Base-by-base conservation (phyloP, 495 filamentous ascomycete species). In the Podospora didyma region DNA sequence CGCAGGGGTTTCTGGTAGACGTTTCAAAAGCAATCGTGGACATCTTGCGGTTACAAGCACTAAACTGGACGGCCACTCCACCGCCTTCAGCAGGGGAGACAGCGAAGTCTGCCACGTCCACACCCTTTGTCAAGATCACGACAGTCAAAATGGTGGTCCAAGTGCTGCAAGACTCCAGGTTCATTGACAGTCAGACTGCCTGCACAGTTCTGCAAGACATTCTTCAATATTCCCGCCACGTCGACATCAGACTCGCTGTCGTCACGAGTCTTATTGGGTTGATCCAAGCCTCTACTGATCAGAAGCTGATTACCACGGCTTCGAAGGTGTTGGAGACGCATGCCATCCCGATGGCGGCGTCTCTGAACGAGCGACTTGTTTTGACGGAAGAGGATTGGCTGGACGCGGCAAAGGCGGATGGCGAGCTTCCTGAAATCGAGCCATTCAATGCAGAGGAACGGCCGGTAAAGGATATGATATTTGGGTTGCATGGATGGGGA, bases 71-170 rank as follows among this genome's bases (percentile, higher is more conserved):
- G 14, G 9, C 39, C 12, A 14, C 39, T 10, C 39, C 39, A 0
- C 14, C 12, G 14, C 39, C 39, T 17, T 7, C 6, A 17, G 5
- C 39, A 12, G 51, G 45, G 22, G 26, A 21, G 6, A 28, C 17
- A 52, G 52, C 51, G 10, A 23, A 16, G 14, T 22, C 17, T 14
- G 21, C 14, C 21, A 14, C 7, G 7, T 10, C 47, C 1, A 23
- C 55, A 34, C 20, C 49, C 53, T 42, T 42, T 42, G 52, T 78
- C 44, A 73, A 72, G 53, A 57, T 75, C 28, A 72, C 71, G 2
- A 75, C 72, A 0, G 65, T 76, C 44, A 73, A 75, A 49, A 71
- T 73, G 61, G 57, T 75, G 5, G 68, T 72, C 0, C 66, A 74
- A 54, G 57, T 73, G 0, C 60, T 76, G 10, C 56, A 65, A n/a